These are phyloP conservation scores for Ganoderma multipileum DNA, from an alignment of 1,284 basidiomycete species.

Conservation along the genomic window DNA sequence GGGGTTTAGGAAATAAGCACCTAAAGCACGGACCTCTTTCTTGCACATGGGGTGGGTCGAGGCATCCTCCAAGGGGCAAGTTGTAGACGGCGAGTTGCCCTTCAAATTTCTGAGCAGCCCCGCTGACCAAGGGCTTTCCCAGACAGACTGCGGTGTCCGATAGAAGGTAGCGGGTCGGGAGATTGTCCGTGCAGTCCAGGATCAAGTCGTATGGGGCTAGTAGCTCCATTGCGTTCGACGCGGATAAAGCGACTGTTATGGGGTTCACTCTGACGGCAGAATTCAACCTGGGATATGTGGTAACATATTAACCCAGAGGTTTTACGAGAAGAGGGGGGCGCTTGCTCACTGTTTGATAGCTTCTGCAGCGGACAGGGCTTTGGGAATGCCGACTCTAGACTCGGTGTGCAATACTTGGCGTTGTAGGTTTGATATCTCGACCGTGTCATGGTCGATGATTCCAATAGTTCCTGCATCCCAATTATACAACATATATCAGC, in stretches of 20 bases:
- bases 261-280: slow-evolving; percentile 64
- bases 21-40: slow-evolving; percentile 89
- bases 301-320: neutral
- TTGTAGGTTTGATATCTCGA: slow-evolving; percentile 94
- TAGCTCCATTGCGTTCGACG: slow-evolving; percentile 68
- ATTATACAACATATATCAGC: neutral
- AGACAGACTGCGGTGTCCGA: slow-evolving; percentile 89
- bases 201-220: slow-evolving; percentile 77
- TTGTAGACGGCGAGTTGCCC: slow-evolving; percentile 92
- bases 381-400: slow-evolving; percentile 80
- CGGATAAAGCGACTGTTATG: slow-evolving; percentile 57
- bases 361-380: slow-evolving; percentile 83
- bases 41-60: slow-evolving; percentile 39
- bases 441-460: slow-evolving; percentile 91
- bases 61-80: slow-evolving; percentile 25
- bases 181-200: slow-evolving; percentile 96
- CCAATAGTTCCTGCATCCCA: slow-evolving; percentile 71
- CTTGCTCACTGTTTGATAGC: slow-evolving; percentile 64
- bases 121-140: slow-evolving; percentile 85
- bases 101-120: slow-evolving; percentile 91
- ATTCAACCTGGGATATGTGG: slow-evolving; percentile 64
- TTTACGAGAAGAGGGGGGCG: neutral
- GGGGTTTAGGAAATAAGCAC: slow-evolving; percentile 88
- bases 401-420: slow-evolving; percentile 93
- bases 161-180: slow-evolving; percentile 90